A percentile compares a stretch with the other conserved stretches of the same genome.
phyloP scores from a whole-genome alignment of 139 green algal species.

The Eudorina sp. region DNA sequence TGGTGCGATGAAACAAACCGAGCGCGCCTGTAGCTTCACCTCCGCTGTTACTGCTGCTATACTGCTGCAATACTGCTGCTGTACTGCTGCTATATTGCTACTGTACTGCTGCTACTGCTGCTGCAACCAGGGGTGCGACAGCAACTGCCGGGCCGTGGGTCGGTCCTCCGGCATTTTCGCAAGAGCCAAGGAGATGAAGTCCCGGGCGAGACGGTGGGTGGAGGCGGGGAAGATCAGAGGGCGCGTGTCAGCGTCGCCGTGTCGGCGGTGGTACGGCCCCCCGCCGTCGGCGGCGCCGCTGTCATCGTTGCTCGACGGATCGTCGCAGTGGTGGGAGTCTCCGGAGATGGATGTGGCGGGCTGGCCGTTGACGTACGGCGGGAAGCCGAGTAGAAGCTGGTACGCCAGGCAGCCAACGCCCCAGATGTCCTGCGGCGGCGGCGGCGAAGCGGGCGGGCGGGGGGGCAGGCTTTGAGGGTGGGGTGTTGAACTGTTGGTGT shows the following conservation, averaged over 20 bases:
- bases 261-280: background rate
- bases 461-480: background rate
- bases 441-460: background rate
- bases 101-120: background rate
- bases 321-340: background rate
- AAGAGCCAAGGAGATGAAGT: conserved; percentile 21
- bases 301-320: background rate
- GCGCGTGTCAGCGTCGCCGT: background rate
- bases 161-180: background rate
- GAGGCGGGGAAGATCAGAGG: conserved; percentile 17
- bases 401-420: conserved; percentile 56
- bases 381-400: conserved; percentile 51
- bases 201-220: background rate
- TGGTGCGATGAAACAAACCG: background rate
- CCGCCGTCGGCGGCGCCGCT: background rate
- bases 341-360: too few relatives aligned
- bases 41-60: background rate
- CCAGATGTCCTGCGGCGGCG: conserved; percentile 47
- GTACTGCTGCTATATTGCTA: too few relatives aligned
- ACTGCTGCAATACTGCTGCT: background rate
- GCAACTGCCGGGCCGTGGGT: conserved; percentile 6
- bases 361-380: conserved; percentile 51
- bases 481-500: background rate
- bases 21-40: background rate
- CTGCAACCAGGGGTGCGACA: conserved; percentile 18